Evolutionary conservation across 164 flowering plant genomes (phyloP), one percentile per base, ranked within the genome.

Genomic region (Magnolia kwangsiensis): DNA sequence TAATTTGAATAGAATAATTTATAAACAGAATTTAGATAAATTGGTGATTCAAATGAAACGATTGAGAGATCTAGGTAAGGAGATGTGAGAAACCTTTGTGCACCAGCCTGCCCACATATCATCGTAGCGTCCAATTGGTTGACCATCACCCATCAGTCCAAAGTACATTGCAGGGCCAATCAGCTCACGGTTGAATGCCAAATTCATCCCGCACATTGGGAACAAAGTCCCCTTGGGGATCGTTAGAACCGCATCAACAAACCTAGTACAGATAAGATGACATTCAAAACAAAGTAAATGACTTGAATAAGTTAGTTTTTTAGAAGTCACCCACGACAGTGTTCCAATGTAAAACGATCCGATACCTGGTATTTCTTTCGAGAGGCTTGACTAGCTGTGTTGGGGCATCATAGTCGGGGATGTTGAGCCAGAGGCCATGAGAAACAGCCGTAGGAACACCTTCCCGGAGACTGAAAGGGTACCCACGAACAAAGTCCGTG

Each of bases 51-150:
- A 65, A 23, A 65, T 65, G 68, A 31, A 11, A 49, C n/a, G 37
- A 37, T 8, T 8, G 24, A 10, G n/a, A 68, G 45, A 68, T 68
- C 7, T 73, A 23, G 21, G 11, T 1, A 50, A 50, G 24, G 76
- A 14, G 51, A 13, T 1, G 21, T 21, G 49, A 16, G 76, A 29
- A 16, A 92, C 97, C 94, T 92, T 92, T 64, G 70, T 81, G 85
- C 96, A 92, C 96, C 94, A 90, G 37, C 96, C 96, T 79, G 93
- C 93, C 96, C 93, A 90, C 91, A 91, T 91, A 63, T 91, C 96
- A 31, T 91, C 96, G 75, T 91, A 90, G 55, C 94, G 92, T 7
- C 96, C 94, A 83, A 89, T 92, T 3, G 94, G 92, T 82, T 92
- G 96, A 20, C 96, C 94, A 85, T 90, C 96, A 81, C 96, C 96